These are phyloP conservation scores for Aechmea fasciata DNA, from an alignment of 176 grass and related monocot species.

Conservation along the genomic window DNA sequence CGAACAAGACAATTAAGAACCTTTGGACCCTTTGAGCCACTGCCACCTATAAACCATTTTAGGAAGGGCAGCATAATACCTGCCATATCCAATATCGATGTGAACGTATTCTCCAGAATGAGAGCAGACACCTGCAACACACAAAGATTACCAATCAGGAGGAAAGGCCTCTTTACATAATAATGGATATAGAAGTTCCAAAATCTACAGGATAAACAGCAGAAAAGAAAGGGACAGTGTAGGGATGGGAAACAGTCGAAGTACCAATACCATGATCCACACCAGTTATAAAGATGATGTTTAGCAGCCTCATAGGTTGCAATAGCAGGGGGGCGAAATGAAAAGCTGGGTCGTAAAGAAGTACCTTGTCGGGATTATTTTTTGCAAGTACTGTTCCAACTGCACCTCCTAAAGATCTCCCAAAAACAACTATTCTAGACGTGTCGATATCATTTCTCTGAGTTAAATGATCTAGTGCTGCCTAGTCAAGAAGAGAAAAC, in stretches of 20 bases:
- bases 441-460: slow-evolving; percentile 93
- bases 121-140: slow-evolving; percentile 63
- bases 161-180: slow-evolving; percentile 6
- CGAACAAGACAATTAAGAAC: slow-evolving; percentile 84
- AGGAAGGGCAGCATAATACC: slow-evolving; percentile 91
- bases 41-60: slow-evolving; percentile 91
- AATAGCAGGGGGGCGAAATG: neutral
- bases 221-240: too few species aligned
- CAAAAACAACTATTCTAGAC: slow-evolving; percentile 84
- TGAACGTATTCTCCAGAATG: slow-evolving; percentile 98
- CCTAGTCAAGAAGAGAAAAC: slow-evolving; percentile 40
- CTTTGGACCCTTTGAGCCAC: slow-evolving; percentile 71
- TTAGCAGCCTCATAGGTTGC: neutral
- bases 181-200: neutral
- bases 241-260: neutral
- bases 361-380: slow-evolving; percentile 96
- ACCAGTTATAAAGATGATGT: neutral
- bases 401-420: slow-evolving; percentile 97
- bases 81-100: slow-evolving; percentile 96
- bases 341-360: neutral
- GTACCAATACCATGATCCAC: neutral
- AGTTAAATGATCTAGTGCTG: slow-evolving; percentile 88
- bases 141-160: slow-evolving; percentile 21
- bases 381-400: slow-evolving; percentile 84
- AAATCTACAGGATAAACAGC: neutral